phyloP scores from a whole-genome alignment of 345 rosid genomes.

The Boechera divaricarpa region DNA sequence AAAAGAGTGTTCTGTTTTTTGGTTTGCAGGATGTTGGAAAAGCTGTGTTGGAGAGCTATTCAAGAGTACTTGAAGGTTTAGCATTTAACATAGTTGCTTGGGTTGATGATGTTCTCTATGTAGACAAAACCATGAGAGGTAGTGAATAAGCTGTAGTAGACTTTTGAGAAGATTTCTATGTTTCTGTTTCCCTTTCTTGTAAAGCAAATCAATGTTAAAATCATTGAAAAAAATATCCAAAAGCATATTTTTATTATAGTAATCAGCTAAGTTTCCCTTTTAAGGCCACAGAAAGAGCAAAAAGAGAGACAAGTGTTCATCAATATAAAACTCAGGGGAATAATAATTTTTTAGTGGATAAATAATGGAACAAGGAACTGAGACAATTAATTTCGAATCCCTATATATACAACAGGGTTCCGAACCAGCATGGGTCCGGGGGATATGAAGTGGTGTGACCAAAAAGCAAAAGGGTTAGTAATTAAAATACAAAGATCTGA shows the following conservation, averaged over 20 bases:
- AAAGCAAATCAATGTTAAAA: conserved; percentile 7
- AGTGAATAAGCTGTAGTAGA: conserved; percentile 19
- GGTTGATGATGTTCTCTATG: conserved; percentile 79
- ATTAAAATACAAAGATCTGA: conserved; percentile 44
- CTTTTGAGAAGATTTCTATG: conserved; percentile 20
- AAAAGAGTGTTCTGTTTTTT: background rate
- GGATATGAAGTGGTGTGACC: conserved; percentile 25
- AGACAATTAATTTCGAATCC: conserved; percentile 39
- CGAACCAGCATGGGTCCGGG: conserved; percentile 42
- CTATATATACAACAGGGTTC: conserved; percentile 50
- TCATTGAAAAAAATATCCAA: background rate
- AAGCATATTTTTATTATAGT: background rate
- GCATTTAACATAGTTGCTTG: conserved; percentile 86
- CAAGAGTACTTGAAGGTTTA: conserved; percentile 80
- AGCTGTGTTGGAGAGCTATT: conserved; percentile 80
- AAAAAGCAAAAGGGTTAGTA: conserved; percentile 45
- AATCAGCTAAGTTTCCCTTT: background rate
- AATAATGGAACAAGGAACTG: conserved; percentile 43
- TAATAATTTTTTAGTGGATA: conserved; percentile 31
- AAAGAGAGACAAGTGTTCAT: conserved; percentile 17
- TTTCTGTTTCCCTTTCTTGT: conserved; percentile 19
- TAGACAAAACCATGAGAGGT: conserved; percentile 58
- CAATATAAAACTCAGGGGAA: conserved; percentile 24
- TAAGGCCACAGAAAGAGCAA: conserved; percentile 4
- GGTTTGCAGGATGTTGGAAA: conserved; percentile 80